A percentile compares a stretch with the other conserved stretches of the same genome.
phyloP scores from a whole-genome alignment of 2,329 filamentous ascomycete species.

The Calonectria crousiana region DNA sequence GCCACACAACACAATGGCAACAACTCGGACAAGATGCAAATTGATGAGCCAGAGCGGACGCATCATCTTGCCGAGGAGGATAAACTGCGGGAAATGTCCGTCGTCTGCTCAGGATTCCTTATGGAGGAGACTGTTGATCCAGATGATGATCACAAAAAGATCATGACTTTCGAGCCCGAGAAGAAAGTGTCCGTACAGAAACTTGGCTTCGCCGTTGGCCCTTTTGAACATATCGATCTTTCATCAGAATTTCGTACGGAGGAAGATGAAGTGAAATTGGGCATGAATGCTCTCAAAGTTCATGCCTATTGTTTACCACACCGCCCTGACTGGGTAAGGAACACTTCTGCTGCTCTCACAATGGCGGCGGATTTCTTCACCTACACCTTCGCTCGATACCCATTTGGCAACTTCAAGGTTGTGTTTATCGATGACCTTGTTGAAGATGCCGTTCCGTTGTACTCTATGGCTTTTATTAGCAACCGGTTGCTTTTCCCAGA shows the following conservation, averaged over 20 bases:
- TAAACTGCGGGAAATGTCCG: constrained; percentile 87
- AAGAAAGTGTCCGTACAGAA: constrained; percentile 86
- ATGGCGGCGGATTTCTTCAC: constrained; percentile 92
- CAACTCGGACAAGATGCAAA: constrained; percentile 53
- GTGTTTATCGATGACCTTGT: constrained; percentile 94
- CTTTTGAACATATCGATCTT: constrained; percentile 93
- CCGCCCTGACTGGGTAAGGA: constrained; percentile 83
- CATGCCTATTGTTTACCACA: constrained; percentile 92
- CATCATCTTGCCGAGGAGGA: constrained; percentile 78
- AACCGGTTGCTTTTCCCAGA: constrained; percentile 86
- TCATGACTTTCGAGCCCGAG: constrained; percentile 84
- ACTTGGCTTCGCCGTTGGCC: constrained; percentile 92
- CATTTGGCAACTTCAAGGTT: constrained; percentile 91
- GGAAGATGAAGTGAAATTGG: constrained; percentile 91
- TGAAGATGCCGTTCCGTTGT: constrained; percentile 79
- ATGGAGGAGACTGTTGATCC: constrained; percentile 85
- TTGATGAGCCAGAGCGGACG: constrained; percentile 55
- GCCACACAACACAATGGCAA: constrained; percentile 55
- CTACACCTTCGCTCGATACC: constrained; percentile 88
- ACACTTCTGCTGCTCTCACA: constrained; percentile 88
- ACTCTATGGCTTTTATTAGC: constrained; percentile 89
- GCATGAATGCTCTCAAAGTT: constrained; percentile 87
- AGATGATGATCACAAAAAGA: constrained; percentile 84
- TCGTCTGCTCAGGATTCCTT: constrained; percentile 90
- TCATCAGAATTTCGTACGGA: constrained; percentile 87